Evolutionary conservation across 495 filamentous ascomycete genomes (phyloP), one percentile per base, ranked within the genome.

Genomic region (Astrothelium macrocarpum): DNA sequence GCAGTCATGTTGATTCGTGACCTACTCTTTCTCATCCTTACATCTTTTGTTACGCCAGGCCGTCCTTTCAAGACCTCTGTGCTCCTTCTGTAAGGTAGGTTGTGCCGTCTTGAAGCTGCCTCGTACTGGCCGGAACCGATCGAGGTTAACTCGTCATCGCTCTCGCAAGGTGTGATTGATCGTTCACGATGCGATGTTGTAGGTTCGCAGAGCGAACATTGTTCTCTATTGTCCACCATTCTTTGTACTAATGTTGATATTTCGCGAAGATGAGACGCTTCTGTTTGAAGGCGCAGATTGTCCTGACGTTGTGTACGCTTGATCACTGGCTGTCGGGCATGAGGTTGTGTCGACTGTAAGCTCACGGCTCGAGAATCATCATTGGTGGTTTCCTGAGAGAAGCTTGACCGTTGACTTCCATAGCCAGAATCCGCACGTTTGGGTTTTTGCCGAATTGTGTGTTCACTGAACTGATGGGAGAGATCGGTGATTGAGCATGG

Each of bases 11-110:
- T 56, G 23, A 56, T 26, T 29, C 49, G 20, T 10, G 49, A 56
- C 49, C 49, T 26, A 16, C 49, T 56, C 49, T 56, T 56, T 25
- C 49, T 56, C 49, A 56, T 56, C 25, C 49, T 56, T 2, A 56
- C 49, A 25, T 56, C 49, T 56, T 56, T 56, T 4, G n/a, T 56
- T 9, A 56, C 49, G 29, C 49, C 49, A 29, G 49, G 49, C 25
- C 49, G 26, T 26, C 49, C 49, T 29, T 29, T 56, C 7, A 56
- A 29, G 16, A 56, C 25, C 49, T 56, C 49, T 7, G 20, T 56
- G 25, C 49, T 56, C 25, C 49, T 56, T 56, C 49, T 26, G 49
- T 56, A 56, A 26, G 49, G 49, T 16, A 56, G 4, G 29, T 56
- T 56, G 25, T 56, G 49, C 16, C 49, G 49, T 56, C 49, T 26